Percentiles rank a stretch among this genome's conserved stretches.
Evolutionary conservation across 2,329 filamentous ascomycete species (phyloP).

Genomic region (Sarocladiaceae sp.): DNA sequence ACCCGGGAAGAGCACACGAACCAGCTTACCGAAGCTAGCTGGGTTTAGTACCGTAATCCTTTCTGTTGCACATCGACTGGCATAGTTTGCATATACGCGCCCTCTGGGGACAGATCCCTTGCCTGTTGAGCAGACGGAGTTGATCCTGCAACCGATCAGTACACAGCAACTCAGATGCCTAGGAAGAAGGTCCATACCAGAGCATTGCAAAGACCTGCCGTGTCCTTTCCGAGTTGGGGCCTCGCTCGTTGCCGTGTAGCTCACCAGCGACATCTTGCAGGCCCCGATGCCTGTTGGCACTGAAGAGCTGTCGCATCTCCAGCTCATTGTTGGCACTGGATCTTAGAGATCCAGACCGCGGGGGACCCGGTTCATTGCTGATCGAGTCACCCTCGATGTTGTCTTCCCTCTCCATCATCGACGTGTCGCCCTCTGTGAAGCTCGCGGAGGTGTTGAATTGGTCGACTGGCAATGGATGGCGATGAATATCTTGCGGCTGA

Average conservation of each 20-base stretch:
- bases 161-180: background rate
- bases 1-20: slow-evolving; percentile 91
- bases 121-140: slow-evolving; percentile 63
- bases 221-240: slow-evolving; percentile 74
- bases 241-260: slow-evolving; percentile 71
- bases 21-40: slow-evolving; percentile 94
- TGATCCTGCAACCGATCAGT: slow-evolving; percentile 50
- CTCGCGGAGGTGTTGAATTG: slow-evolving; percentile 45
- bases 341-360: slow-evolving; percentile 40
- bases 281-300: slow-evolving; percentile 59
- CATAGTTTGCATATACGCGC: slow-evolving; percentile 92
- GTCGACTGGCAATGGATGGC: slow-evolving; percentile 49
- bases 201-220: slow-evolving; percentile 86
- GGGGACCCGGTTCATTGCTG: slow-evolving; percentile 26
- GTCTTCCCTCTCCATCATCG: slow-evolving; percentile 55
- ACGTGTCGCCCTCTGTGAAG: slow-evolving; percentile 52
- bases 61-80: slow-evolving; percentile 84
- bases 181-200: slow-evolving; percentile 50
- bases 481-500: slow-evolving; percentile 20
- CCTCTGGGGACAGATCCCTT: slow-evolving; percentile 87
- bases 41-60: slow-evolving; percentile 93
- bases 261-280: slow-evolving; percentile 69
- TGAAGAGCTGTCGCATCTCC: slow-evolving; percentile 70
- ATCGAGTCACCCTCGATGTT: slow-evolving; percentile 51
- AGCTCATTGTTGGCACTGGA: slow-evolving; percentile 75